Conservation (phyloP, 805 yeast genomes). For the Ogataea trehalophila region DNA sequence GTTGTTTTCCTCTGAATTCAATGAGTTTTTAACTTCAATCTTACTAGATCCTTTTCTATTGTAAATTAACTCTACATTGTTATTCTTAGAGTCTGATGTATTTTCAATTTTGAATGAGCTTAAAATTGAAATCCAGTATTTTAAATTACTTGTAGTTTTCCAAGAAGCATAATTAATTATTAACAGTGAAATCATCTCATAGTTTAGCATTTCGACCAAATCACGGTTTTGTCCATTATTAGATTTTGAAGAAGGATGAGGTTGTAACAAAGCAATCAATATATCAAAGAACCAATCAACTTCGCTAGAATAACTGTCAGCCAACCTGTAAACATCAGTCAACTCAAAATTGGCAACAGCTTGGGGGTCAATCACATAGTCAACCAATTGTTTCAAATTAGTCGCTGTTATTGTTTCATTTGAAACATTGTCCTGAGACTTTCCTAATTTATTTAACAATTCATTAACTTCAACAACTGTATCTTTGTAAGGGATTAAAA, state of each 20-base stretch:
- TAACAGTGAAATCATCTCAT: conserved; percentile 20
- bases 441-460: conserved; percentile 9
- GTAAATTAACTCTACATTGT: conserved; percentile 11
- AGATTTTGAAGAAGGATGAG: not conserved
- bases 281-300: conserved; percentile 23
- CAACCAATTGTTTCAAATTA: conserved; percentile 5
- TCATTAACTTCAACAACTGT: conserved; percentile 4
- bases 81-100: conserved; percentile 10
- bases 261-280: conserved; percentile 11
- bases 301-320: conserved; percentile 7
- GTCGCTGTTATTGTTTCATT: conserved; percentile 2
- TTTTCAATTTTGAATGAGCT: conserved; percentile 2
- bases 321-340: conserved; percentile 11
- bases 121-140: conserved; percentile 20
- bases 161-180: conserved; percentile 23
- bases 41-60: conserved; percentile 15
- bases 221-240: conserved; percentile 8
- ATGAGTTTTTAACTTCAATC: conserved; percentile 3
- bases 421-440: not conserved
- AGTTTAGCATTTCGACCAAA: conserved; percentile 13
- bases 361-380: conserved; percentile 9
- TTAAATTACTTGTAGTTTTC: conserved; percentile 14
- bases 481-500: conserved; percentile 3
- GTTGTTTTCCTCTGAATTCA: not conserved
- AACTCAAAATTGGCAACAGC: conserved; percentile 18